These are phyloP conservation scores for Xylaria sp. DNA, from an alignment of 2,329 filamentous ascomycete species.

Conservation along the genomic window DNA sequence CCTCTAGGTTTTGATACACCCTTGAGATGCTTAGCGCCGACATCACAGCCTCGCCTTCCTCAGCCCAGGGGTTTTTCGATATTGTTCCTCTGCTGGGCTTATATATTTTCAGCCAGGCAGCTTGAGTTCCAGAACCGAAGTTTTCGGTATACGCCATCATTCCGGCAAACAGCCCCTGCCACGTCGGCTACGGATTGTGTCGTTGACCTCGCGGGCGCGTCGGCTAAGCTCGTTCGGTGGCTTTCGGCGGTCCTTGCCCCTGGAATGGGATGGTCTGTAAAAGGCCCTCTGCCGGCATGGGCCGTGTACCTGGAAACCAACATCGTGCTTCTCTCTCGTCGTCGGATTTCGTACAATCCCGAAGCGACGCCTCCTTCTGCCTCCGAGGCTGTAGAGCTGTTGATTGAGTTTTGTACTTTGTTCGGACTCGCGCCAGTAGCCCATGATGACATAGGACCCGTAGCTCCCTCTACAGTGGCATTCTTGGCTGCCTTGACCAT, in stretches of 20 bases:
- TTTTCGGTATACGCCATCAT: not conserved
- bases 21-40: constrained; percentile 8
- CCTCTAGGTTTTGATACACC: not conserved
- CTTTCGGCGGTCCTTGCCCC: not conserved
- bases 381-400: constrained; percentile 2
- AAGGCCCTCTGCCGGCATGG: not conserved
- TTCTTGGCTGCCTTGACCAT: not conserved
- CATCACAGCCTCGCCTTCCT: constrained; percentile 1
- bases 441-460: not conserved
- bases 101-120: not conserved
- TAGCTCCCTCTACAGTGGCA: not conserved
- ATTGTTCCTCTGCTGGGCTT: not conserved
- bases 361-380: not conserved
- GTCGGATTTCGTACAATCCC: not conserved
- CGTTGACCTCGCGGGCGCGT: not conserved
- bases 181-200: constrained; percentile 1
- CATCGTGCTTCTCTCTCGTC: not conserved
- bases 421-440: not conserved
- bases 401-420: constrained; percentile 2
- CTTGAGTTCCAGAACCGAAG: not conserved
- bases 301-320: not conserved
- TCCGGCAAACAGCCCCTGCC: not conserved
- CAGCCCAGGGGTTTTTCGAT: not conserved
- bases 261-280: not conserved
- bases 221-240: not conserved